phyloP scores from a whole-genome alignment of 345 rosid species.

The Litchi chinensis region DNA sequence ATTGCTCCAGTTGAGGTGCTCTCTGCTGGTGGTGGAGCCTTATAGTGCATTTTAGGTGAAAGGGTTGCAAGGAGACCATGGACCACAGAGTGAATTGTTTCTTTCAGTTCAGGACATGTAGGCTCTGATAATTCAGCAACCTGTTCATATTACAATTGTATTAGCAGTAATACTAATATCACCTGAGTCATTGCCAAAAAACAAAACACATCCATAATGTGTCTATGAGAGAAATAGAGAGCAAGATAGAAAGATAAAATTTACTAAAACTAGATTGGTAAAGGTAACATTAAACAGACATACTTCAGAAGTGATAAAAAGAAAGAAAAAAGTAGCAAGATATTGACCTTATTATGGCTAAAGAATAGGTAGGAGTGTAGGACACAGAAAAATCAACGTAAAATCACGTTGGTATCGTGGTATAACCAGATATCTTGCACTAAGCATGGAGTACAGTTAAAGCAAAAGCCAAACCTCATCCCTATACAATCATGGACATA shows the following conservation, averaged over 20 bases:
- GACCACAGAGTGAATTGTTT: constrained; percentile 73
- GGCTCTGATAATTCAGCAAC: constrained; percentile 97
- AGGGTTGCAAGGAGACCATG: constrained; percentile 96
- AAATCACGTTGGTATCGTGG: constrained; percentile 13
- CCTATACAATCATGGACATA: constrained; percentile 23
- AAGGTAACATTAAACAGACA: neutral
- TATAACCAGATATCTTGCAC: constrained; percentile 28
- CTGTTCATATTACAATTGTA: constrained; percentile 39
- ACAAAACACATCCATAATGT: neutral
- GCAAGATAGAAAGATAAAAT: neutral
- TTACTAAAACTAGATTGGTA: neutral
- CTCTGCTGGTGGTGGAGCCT: constrained; percentile 63
- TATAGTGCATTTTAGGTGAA: constrained; percentile 86
- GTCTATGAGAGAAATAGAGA: neutral
- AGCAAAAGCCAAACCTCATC: constrained; percentile 21
- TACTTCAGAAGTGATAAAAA: neutral
- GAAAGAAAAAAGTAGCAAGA: neutral
- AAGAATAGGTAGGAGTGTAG: constrained; percentile 10
- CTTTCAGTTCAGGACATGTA: constrained; percentile 70
- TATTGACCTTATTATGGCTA: neutral
- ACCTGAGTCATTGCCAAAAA: neutral
- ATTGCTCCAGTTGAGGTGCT: constrained; percentile 45
- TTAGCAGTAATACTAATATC: constrained; percentile 6
- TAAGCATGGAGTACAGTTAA: constrained; percentile 22
- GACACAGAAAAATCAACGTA: constrained; percentile 10